Evolutionary conservation across 805 yeast species (phyloP), one percentile per base, ranked within the genome.

Genomic region (Starmera pachycereana): DNA sequence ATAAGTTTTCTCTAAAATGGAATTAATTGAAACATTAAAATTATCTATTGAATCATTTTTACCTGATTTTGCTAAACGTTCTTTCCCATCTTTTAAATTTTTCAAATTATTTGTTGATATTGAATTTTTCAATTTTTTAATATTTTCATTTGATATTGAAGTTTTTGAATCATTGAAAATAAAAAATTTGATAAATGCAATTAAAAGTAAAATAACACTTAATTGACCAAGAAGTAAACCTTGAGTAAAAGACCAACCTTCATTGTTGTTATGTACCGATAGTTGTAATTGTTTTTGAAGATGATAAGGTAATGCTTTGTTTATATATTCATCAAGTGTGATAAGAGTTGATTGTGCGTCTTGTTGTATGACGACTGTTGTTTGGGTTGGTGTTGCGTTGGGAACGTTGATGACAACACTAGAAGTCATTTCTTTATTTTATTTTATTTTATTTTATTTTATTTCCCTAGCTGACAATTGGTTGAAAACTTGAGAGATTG

Each of bases 1-100:
- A 55, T 87, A 87, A 0, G 97, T 88, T 51, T 88, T 89, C 47
- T 90, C 97, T 32, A 92, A 64, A 16, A 92, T 85, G 1, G 75
- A 57, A 22, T 64, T 60, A 34, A 68, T 60, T 6, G 49, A 36
- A 8, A 37, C 37, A 8, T 46, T 45, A n/a, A 44, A 48, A 9
- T 46, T 44, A 16, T 43, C 44, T 8, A 37, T 39, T 16, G 53
- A 58, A 14, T 51, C 47, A 12, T 44, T 54, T 25, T 36, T 38
- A 12, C 29, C 38, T 12, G 27, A 38, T 38, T 13, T 22, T 12
- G 13, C 36, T 34, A 34, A 30, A 22, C 27, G 44, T 33, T 54
- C 40, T n/a, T 12, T 44, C 11, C 36, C 43, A 36, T 53, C 53
- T 46, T 52, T 54, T 11, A 44, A 34, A 19, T 53, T 55, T 35